A percentile compares a stretch with the other conserved stretches of the same genome.
These are phyloP conservation scores for Globisporangium echinulatum DNA, from an alignment of 352 stramenopile species.

Conservation along the genomic window DNA sequence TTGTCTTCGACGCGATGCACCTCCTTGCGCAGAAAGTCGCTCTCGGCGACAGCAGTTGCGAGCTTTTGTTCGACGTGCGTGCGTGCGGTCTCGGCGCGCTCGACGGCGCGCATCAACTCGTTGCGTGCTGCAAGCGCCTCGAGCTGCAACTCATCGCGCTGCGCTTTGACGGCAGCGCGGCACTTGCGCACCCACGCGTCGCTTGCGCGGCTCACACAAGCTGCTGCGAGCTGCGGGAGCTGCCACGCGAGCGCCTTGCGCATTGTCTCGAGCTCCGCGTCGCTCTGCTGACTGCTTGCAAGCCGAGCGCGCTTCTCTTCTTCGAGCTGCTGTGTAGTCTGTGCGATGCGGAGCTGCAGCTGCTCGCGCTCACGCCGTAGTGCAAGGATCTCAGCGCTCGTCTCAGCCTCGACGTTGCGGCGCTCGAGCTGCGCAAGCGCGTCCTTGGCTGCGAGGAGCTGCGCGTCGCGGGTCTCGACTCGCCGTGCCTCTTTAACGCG, in stretches of 20 bases:
- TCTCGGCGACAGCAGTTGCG: conserved; percentile 30
- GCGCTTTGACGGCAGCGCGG: conserved; percentile 22
- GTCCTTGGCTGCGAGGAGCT: conserved; percentile 42
- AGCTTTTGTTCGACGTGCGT: conserved; percentile 34
- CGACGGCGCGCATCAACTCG: conserved; percentile 21
- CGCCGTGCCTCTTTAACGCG: conserved; percentile 37
- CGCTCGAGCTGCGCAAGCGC: conserved; percentile 33
- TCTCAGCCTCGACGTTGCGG: conserved; percentile 39
- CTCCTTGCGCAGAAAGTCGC: conserved; percentile 44
- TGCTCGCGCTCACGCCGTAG: conserved; percentile 29
- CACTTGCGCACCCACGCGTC: conserved; percentile 38
- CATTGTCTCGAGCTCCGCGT: conserved; percentile 28
- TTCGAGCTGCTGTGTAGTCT: conserved; percentile 23
- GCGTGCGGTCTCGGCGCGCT: conserved; percentile 20
- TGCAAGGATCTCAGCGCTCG: conserved; percentile 35
- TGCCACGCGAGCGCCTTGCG: conserved; percentile 41
- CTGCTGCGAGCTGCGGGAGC: conserved; percentile 42
- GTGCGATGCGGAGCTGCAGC: conserved; percentile 12
- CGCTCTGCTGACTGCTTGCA: conserved; percentile 24
- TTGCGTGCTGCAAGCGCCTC: conserved; percentile 27
- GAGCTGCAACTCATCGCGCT: conserved; percentile 27
- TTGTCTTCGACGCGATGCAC: conserved; percentile 47
- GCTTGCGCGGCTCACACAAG: conserved; percentile 33
- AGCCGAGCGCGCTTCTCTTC: conserved; percentile 28
- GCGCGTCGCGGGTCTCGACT: conserved; percentile 41